phyloP scores from a whole-genome alignment of 225 moss, liverwort and hornwort genomes.

The Bryoerythrophyllum caledonicum region DNA sequence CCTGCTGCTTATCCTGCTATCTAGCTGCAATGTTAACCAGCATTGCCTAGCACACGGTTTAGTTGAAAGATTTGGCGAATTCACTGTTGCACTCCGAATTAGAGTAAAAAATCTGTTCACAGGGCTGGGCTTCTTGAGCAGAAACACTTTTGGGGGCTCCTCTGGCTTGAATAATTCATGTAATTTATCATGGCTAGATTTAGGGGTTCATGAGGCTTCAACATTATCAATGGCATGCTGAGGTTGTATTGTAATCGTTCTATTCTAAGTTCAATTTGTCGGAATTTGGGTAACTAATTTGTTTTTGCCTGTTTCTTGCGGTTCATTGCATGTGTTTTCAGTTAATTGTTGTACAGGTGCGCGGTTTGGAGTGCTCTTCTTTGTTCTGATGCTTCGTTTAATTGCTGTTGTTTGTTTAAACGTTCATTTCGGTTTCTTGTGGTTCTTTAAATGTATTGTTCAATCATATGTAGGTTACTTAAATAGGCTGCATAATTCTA shows the following conservation, averaged over 20 bases:
- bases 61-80: constrained; percentile 32
- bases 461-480: neutral
- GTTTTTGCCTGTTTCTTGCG: too few species aligned
- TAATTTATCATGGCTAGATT: constrained; percentile 25
- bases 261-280: too few species aligned
- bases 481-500: neutral
- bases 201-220: constrained; percentile 5
- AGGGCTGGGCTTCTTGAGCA: neutral
- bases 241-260: neutral
- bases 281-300: too few species aligned
- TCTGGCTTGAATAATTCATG: constrained; percentile 18
- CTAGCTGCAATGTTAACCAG: neutral
- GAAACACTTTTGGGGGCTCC: too few species aligned
- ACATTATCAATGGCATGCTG: neutral
- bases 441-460: too few species aligned
- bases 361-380: too few species aligned
- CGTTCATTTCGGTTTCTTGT: too few species aligned
- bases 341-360: too few species aligned
- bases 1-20: constrained; percentile 24
- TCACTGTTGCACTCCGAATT: constrained; percentile 10
- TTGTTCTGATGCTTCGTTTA: too few species aligned
- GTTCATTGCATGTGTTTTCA: too few species aligned
- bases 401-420: too few species aligned
- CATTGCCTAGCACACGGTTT: constrained; percentile 16
- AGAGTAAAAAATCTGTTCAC: constrained; percentile 10